Evolutionary conservation across 2,329 filamentous ascomycete genomes (phyloP).

Genomic region (Pseudocercospora ulei): DNA sequence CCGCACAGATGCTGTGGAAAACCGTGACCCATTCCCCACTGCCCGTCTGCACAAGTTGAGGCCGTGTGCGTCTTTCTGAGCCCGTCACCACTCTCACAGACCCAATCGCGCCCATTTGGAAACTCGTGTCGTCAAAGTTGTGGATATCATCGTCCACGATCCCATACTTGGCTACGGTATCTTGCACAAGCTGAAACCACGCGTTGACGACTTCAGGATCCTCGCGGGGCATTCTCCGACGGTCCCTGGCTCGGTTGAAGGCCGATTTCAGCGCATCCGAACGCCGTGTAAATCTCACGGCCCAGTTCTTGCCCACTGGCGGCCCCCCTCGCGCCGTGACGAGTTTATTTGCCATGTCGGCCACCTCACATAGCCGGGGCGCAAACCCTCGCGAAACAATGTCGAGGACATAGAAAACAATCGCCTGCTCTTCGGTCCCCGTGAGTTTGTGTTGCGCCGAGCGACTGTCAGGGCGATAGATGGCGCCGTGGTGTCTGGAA

Average conservation of each 20-base stretch:
- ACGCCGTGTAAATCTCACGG: no score
- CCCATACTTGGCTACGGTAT: background rate
- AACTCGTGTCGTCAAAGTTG: background rate
- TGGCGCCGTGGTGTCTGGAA: no score
- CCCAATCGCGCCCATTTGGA: background rate
- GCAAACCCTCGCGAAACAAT: no score
- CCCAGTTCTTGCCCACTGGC: background rate
- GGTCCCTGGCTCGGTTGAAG: background rate
- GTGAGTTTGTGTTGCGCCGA: background rate
- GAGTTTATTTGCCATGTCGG: background rate
- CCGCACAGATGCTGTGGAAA: no score
- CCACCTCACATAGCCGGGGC: no score
- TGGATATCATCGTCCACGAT: background rate
- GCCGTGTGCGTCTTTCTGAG: no score
- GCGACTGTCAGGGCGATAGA: background rate
- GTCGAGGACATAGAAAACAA: no score
- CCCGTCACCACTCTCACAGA: background rate
- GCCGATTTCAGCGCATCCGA: no score
- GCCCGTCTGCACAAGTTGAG: no score
- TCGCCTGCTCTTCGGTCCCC: background rate
- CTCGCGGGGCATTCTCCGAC: background rate
- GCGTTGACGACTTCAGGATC: background rate
- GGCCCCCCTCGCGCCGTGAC: background rate
- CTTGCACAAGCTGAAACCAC: no score
- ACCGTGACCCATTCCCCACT: no score